Conservation (phyloP, 1,139 yeast genomes). For the Yamadazyma diospyri region DNA sequence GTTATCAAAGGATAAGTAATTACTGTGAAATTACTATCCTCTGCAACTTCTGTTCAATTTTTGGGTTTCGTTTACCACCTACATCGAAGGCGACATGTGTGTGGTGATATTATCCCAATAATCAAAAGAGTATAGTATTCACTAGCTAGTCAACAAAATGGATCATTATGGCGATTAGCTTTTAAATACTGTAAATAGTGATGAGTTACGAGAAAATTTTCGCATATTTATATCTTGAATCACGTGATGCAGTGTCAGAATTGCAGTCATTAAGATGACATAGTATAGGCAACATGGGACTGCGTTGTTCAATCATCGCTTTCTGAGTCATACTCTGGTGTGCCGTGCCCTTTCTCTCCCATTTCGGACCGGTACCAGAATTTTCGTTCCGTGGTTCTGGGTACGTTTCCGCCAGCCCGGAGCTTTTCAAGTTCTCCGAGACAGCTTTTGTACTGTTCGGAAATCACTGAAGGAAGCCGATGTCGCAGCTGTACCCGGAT, state of each 20-base stretch:
- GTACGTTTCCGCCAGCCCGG: too few species aligned
- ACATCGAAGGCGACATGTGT: slow-evolving; percentile 39
- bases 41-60: slow-evolving; percentile 39
- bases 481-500: too few species aligned
- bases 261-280: too few species aligned
- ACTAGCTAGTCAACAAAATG: slow-evolving; percentile 1
- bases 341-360: too few species aligned
- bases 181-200: too few species aligned
- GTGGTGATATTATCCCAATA: slow-evolving; percentile 42
- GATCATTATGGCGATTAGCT: background rate
- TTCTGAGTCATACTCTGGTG: too few species aligned
- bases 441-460: background rate
- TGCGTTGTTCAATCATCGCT: too few species aligned
- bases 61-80: slow-evolving; percentile 49
- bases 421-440: background rate
- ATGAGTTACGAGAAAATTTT: background rate
- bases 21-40: slow-evolving; percentile 19
- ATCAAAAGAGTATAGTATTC: background rate
- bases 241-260: too few species aligned
- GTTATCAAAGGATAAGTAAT: slow-evolving; percentile 35
- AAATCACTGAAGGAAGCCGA: too few species aligned
- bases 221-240: background rate
- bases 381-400: too few species aligned
- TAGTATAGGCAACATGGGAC: too few species aligned
- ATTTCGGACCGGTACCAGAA: too few species aligned